Percentiles rank a stretch among this genome's conserved stretches.
These are phyloP conservation scores for Serendipita sp. DNA, from an alignment of 768 basidiomycete genomes.

Conservation along the genomic window DNA sequence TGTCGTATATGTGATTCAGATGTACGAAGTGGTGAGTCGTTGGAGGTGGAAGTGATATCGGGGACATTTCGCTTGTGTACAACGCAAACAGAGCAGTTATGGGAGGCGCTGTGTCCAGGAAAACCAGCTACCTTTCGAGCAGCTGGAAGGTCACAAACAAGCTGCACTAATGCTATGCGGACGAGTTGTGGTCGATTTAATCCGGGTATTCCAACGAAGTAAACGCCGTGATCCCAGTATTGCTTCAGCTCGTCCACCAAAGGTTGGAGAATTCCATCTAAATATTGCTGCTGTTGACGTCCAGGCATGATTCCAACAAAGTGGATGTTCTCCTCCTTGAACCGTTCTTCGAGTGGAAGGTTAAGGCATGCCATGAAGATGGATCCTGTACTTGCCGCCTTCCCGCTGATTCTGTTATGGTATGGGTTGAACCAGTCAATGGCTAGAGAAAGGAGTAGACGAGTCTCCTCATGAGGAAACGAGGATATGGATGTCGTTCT, in stretches of 20 bases:
- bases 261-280: conserved; percentile 20
- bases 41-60: too few species aligned
- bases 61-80: not conserved
- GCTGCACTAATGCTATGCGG: conserved; percentile 15
- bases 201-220: conserved; percentile 12
- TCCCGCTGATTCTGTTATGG: conserved; percentile 16
- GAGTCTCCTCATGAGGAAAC: not conserved
- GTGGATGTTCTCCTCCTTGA: conserved; percentile 21
- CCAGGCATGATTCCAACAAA: conserved; percentile 23
- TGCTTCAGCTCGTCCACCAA: conserved; percentile 17
- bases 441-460: conserved; percentile 17
- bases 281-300: conserved; percentile 19
- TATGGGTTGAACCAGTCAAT: conserved; percentile 24
- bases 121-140: conserved; percentile 11
- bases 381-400: conserved; percentile 17
- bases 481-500: conserved; percentile 15
- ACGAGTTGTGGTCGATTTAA: conserved; percentile 13
- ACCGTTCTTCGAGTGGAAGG: conserved; percentile 19
- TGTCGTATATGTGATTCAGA: not conserved
- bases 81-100: conserved; percentile 10
- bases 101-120: conserved; percentile 11
- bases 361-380: conserved; percentile 23
- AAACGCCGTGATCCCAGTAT: conserved; percentile 19
- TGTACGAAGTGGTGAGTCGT: too few species aligned
- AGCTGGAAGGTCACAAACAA: conserved; percentile 24